phyloP scores from a whole-genome alignment of 2,329 filamentous ascomycete genomes.

The Ophiostoma ips region DNA sequence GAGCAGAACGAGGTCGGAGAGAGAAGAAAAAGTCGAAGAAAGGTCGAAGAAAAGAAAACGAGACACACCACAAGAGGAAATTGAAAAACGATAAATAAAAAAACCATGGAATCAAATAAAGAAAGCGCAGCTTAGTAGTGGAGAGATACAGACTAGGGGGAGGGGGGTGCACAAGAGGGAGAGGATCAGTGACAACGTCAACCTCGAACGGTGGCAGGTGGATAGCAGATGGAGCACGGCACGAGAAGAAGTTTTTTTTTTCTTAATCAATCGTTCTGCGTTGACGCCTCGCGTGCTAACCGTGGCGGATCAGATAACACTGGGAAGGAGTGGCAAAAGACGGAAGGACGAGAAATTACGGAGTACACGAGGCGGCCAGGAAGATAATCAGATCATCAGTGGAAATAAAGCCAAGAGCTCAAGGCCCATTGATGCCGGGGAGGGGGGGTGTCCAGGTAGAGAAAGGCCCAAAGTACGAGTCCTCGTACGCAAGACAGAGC shows the following conservation, averaged over 20 bases:
- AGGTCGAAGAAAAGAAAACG: conserved; percentile 1
- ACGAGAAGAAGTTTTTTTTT: background rate
- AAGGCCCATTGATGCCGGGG: too few relatives aligned
- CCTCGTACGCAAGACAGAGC: too few relatives aligned
- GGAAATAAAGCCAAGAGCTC: too few relatives aligned
- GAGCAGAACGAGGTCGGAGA: background rate
- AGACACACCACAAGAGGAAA: background rate
- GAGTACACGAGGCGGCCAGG: too few relatives aligned
- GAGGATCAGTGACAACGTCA: background rate
- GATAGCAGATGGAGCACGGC: background rate
- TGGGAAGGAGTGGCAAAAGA: background rate
- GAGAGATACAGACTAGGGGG: background rate
- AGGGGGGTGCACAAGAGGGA: background rate
- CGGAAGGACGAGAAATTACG: too few relatives aligned
- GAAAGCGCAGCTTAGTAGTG: background rate
- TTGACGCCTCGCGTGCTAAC: background rate
- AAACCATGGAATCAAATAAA: background rate
- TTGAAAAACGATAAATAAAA: background rate
- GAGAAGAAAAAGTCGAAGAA: background rate
- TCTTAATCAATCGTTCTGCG: background rate
- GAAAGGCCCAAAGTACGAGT: too few relatives aligned
- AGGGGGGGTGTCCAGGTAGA: too few relatives aligned
- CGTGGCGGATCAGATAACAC: background rate
- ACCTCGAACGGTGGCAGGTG: too few relatives aligned
- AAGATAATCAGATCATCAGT: too few relatives aligned